Evolutionary conservation across 2,329 filamentous ascomycete species (phyloP), one percentile per base, ranked within the genome.

Genomic region (Fusarium duplospermum): DNA sequence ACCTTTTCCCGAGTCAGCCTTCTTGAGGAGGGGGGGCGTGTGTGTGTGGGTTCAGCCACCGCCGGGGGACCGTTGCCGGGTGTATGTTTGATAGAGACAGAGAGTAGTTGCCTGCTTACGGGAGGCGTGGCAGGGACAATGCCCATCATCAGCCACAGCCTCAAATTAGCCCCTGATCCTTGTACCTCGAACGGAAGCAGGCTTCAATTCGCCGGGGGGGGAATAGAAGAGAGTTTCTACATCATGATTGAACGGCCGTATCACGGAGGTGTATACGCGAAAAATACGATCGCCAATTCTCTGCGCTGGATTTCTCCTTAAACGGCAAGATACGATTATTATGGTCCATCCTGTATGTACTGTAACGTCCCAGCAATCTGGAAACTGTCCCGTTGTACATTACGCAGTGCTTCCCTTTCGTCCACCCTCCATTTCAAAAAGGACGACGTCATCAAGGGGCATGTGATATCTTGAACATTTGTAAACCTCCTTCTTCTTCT

Each of bases 121-220:
- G 64, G 66, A 47, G 70, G 71, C 47, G 66, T 56, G 71, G 71
- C 57, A 64, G 70, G 66, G 69, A 24, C 56, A 66, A 45, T 45
- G 40, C 40, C 40, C 36, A n/a, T 18, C 65, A 62, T 76, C 70
- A 76, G 73, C 73, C 73, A 76, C 73, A 76, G 73, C 73, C 73
- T 59, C 71, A 62, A 65, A 60, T 54, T 54, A 62, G 61, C 45
- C 65, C 68, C 68, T 56, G 67, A 61, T 64, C 33, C 67, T 52
- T 73, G 70, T 36, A 52, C 14, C 33, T 35, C 27, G 8, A 7
- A n/a, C 29, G 10, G 24, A 24, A 52, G 24, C 47, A n/a, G 27
- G 50, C 31, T 24, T 54, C 50, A 33, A 31, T n/a, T n/a, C n/a
- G 27, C 50, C 20, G 20, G 18, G 22, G 45, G 52, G 31, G 52